Base-by-base conservation (phyloP, 768 basidiomycete genomes). In the Xerocomus potaroensis region DNA sequence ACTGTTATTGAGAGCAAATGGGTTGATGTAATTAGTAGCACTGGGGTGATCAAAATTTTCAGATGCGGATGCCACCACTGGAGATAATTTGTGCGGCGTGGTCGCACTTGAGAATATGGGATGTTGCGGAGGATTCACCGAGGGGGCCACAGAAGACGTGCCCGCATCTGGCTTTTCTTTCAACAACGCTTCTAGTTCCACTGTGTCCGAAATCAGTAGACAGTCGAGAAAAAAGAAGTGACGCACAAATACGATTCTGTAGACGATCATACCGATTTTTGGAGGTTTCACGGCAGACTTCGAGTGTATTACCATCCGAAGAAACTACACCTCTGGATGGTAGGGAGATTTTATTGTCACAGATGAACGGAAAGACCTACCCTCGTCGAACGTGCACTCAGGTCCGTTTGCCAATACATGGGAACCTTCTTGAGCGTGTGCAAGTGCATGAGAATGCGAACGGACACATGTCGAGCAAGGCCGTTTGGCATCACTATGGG, bases 391-490 rank as follows among this genome's bases (percentile, higher is more conserved):
- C n/a, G 84, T 87, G 59, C 87, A 89, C 45, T 84, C 81, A 11
- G 82, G 84, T n/a, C n/a, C n/a, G 37, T 68, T 69, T 0, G 75
- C 59, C 1, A 84, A 80, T 36, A 83, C 55, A 37, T 68, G 67
- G 2, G 71, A 69, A 32, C 80, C 82, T 23, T 82, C 73, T 1
- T 77, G 71, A 11, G 83, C 77, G 65, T 84, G 84, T 11, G 76
- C 72, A 43, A 78, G 59, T 8, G 83, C 78, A 66, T 87, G 83
- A 2, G 81, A 73, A 70, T 87, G 84, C 18, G 85, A 87, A 26
- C 86, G 78, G 48, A 81, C 71, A 59, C 87, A 88, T 2, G 87
- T 88, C 22, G 85, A 81, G 58, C 87, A 88, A 5, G 87, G 87
- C 33, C 81, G 70, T 59, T 83, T 81, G 7, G 86, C 84, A 56